phyloP scores from a whole-genome alignment of 2,329 filamentous ascomycete species.

The Pseudogymnoascus verrucosus region DNA sequence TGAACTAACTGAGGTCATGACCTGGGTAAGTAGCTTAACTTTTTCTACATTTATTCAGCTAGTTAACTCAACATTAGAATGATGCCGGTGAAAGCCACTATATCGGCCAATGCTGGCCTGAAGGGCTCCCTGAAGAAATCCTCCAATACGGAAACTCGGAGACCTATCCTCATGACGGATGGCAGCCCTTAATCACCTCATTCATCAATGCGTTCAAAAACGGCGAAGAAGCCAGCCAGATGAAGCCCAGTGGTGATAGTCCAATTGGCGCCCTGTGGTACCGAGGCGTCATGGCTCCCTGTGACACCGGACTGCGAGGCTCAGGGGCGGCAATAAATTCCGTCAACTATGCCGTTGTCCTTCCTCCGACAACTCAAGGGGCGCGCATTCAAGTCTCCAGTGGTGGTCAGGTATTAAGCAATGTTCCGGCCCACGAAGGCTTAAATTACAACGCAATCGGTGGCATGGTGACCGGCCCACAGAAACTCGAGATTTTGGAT shows the following conservation, averaged over 20 bases:
- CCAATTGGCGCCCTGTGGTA: conserved; percentile 31
- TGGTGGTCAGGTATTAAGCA: conserved; percentile 21
- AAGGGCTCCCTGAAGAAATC: conserved; percentile 19
- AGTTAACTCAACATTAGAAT: conserved; percentile 30
- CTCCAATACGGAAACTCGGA: conserved; percentile 28
- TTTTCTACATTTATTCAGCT: conserved; percentile 23
- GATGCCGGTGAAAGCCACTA: conserved; percentile 31
- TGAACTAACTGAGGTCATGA: conserved; percentile 14
- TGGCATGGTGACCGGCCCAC: conserved; percentile 20
- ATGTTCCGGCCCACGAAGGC: conserved; percentile 16
- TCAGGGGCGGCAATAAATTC: conserved; percentile 23
- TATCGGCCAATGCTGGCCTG: conserved; percentile 29
- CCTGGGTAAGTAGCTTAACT: not conserved
- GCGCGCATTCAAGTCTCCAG: conserved; percentile 22
- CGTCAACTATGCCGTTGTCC: conserved; percentile 27
- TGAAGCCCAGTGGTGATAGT: conserved; percentile 1
- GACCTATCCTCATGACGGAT: conserved; percentile 21
- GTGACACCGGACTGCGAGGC: conserved; percentile 19
- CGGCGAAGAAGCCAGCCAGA: conserved; percentile 5
- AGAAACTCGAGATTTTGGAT: conserved; percentile 25
- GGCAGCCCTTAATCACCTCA: conserved; percentile 30
- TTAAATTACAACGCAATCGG: conserved; percentile 24
- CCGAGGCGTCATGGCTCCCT: conserved; percentile 14
- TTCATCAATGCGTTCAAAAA: conserved; percentile 31
- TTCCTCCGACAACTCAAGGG: conserved; percentile 12